Evolutionary conservation across 1,139 yeast genomes (phyloP), one percentile per base, ranked within the genome.

Genomic region (Yamadazyma triangularis): DNA sequence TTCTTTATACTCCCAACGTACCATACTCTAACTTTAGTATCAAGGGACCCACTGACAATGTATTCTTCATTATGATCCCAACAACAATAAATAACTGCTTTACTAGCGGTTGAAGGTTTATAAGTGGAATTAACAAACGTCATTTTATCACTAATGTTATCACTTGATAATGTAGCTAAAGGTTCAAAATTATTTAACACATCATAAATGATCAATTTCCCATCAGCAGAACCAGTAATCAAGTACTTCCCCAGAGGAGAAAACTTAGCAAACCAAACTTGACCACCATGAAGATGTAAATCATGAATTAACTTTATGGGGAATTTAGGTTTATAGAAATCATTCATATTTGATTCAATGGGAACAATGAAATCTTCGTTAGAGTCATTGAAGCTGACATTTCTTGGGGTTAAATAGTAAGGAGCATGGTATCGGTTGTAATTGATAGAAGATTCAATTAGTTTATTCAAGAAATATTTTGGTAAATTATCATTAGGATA

Each of bases 231-330:
- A 0, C 91, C 87, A 0, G 91, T 74, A 8, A 87, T 95, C 30
- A 89, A 60, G 40, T 64, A 78, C 37, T 66, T 68, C 2, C 96
- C 96, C 56, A 73, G 71, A 25, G 88, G 86, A 3, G 93, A 82
- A 50, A 86, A 88, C 37, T 75, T 74, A 11, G 83, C 66, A 48
- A 70, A 81, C 96, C 96, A 89, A 4, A 86, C 93, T 51, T 89
- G 96, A 44, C 82, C 79, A 0, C 64, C 58, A 48, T 85, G 93
- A 31, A 67, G 64, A 2, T 59, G 50, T 14, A 87, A 50, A 1
- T 63, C 58, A 31, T 53, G 56, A 12, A 63, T 44, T 11, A 57
- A 53, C 12, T 59, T 36, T 23, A 27, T 58, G 1, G 91, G 91
- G 41, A 82, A 75, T 21, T 57, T 43, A 8, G 58, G 42, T 34